Base-by-base conservation (phyloP, 2,329 filamentous ascomycete species). In the Endoconidiophora laricicola region DNA sequence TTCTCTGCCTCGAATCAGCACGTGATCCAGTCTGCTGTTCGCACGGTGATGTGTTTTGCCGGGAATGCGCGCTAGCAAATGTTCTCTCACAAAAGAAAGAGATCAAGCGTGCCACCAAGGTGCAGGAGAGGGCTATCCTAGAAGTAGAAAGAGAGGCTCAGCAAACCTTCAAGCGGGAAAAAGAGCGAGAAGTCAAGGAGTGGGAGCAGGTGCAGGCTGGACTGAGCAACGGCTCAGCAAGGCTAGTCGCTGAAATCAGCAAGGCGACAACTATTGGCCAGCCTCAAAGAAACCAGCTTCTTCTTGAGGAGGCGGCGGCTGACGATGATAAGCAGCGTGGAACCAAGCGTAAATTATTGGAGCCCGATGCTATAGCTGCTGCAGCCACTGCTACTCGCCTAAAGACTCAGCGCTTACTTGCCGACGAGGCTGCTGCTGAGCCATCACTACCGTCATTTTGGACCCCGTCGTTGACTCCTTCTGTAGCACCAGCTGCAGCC, bases 81-180 rank as follows among this genome's bases (percentile, higher is more conserved):
- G 79, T 98, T n/a, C 72, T 96, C 1, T 76, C 86, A 1, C 90
- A 98, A 65, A 81, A 86, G 57, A 84, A 88, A 66, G 91, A 96
- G 61, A 88, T 94, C 56, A 91, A 87, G 62, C 77, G 91, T 0
- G 61, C 84, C 2, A 84, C 86, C 54, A 82, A 77, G 57, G 72
- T 75, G 20, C 70, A 75, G 18, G 78, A 49, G n/a, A 39, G 22
- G 14, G 50, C 40, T n/a, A 43, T 29, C 2, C 20, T 81, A 56
- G 68, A 73, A 26, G 74, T 77, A 24, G 69, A 72, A 54, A 71
- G 74, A 49, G 82, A 87, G 23, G 70, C 69, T 4, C 66, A 74
- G 6, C 71, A 44, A 78, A 87, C 16, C 79, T 78, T 43, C 83
- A 91, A 62, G 83, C 79, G 3, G 72, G 74, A 45, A 39, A 53